These are phyloP conservation scores for Rubus parviflorus DNA, from an alignment of 306 rosid species.

Conservation along the genomic window DNA sequence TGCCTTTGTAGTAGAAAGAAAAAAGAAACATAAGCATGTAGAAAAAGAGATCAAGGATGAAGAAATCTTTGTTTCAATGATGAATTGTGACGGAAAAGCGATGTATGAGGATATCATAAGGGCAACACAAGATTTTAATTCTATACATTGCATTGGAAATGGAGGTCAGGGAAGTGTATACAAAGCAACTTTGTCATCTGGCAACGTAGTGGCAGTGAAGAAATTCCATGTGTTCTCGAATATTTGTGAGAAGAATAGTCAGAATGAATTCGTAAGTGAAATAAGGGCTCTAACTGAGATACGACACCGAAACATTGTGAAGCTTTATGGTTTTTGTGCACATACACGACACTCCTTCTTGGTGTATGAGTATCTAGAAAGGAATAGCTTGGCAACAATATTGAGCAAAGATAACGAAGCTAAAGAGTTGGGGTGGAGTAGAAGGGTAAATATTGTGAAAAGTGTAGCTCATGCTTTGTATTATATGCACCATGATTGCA, in stretches of 20 bases:
- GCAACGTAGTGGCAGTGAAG: constrained; percentile 9
- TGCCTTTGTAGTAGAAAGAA: neutral
- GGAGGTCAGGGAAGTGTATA: constrained; percentile 26
- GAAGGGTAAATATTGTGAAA: constrained; percentile 12
- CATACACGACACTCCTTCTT: neutral
- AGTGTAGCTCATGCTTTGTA: constrained; percentile 18
- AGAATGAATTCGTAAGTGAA: constrained; percentile 10
- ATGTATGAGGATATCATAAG: constrained; percentile 13
- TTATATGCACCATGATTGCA: constrained; percentile 27
- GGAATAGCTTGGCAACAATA: neutral
- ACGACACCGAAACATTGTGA: constrained; percentile 24
- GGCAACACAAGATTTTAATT: constrained; percentile 12
- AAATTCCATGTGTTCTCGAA: neutral
- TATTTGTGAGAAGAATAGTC: neutral
- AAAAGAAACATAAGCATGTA: neutral
- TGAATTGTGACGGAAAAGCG: constrained; percentile 10
- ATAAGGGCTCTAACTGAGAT: constrained; percentile 7
- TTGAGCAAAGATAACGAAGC: constrained; percentile 15
- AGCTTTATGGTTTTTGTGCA: constrained; percentile 15
- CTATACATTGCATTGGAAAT: neutral
- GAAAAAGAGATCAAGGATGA: neutral
- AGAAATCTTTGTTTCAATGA: neutral
- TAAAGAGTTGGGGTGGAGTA: constrained; percentile 12
- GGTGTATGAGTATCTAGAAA: constrained; percentile 24
- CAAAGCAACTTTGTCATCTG: neutral